Conservation (phyloP, 2,329 filamentous ascomycete species). For the Trichoderma lentiforme region DNA sequence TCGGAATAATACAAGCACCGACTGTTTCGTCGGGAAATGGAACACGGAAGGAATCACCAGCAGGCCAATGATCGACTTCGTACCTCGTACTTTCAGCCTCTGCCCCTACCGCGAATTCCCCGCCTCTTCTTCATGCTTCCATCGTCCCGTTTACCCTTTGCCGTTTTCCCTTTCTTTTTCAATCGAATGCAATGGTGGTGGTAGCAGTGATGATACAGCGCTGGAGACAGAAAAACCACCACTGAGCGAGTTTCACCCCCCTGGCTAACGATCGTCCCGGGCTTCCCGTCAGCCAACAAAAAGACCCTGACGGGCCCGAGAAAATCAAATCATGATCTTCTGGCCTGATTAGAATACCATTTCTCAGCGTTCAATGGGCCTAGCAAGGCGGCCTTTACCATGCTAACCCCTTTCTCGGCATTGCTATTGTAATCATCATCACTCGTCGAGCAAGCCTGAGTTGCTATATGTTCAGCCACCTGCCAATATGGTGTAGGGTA, state of each 20-base stretch:
- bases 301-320: background rate
- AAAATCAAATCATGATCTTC: conserved; percentile 4
- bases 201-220: background rate
- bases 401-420: background rate
- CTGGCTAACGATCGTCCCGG: conserved; percentile 5
- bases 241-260: background rate
- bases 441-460: background rate
- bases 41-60: background rate
- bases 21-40: background rate
- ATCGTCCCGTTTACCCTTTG: background rate
- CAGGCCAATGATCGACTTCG: background rate
- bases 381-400: background rate
- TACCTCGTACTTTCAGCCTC: background rate
- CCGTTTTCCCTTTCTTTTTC: background rate
- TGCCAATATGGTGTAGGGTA: background rate
- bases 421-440: background rate
- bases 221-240: background rate
- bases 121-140: background rate
- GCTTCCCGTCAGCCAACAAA: conserved; percentile 8
- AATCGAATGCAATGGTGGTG: background rate
- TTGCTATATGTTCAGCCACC: background rate
- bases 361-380: background rate
- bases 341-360: background rate
- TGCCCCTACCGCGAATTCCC: no score
- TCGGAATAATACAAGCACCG: conserved; percentile 9